Percentiles rank a stretch among this genome's conserved stretches.
phyloP scores from a whole-genome alignment of 257 asterid species.

The Solanum habrochaites region DNA sequence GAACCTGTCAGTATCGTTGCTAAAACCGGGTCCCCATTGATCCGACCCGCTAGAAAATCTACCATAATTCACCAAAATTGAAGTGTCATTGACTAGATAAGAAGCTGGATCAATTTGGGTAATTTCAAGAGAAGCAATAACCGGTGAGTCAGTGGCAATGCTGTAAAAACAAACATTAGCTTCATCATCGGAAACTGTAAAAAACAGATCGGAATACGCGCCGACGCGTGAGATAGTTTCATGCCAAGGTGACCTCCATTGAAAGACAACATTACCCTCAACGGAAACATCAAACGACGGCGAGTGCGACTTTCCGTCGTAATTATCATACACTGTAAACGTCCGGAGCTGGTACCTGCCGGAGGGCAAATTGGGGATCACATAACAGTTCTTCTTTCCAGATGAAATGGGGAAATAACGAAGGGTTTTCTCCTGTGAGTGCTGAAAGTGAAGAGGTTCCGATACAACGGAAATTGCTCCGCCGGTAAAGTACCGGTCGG shows the following conservation, averaged over 20 bases:
- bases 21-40: slow-evolving; percentile 94
- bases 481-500: slow-evolving; percentile 76
- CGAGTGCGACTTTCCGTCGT: slow-evolving; percentile 62
- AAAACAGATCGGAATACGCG: slow-evolving; percentile 84
- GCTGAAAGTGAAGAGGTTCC: slow-evolving; percentile 73
- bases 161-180: slow-evolving; percentile 84
- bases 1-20: slow-evolving; percentile 65
- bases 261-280: slow-evolving; percentile 73
- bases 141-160: slow-evolving; percentile 91
- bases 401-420: slow-evolving; percentile 75
- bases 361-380: slow-evolving; percentile 27
- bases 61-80: slow-evolving; percentile 60
- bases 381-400: slow-evolving; percentile 86
- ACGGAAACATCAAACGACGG: slow-evolving; percentile 94
- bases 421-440: slow-evolving; percentile 77
- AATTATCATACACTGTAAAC: slow-evolving; percentile 84
- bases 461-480: slow-evolving; percentile 68
- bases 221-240: slow-evolving; percentile 54
- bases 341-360: slow-evolving; percentile 46
- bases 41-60: slow-evolving; percentile 74
- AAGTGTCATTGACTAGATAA: slow-evolving; percentile 23
- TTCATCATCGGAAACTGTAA: slow-evolving; percentile 18
- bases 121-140: slow-evolving; percentile 59
- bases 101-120: slow-evolving; percentile 38
- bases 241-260: slow-evolving; percentile 89